Conservation (phyloP, 2,329 filamentous ascomycete species). For the Pestalotiopsis sp. region DNA sequence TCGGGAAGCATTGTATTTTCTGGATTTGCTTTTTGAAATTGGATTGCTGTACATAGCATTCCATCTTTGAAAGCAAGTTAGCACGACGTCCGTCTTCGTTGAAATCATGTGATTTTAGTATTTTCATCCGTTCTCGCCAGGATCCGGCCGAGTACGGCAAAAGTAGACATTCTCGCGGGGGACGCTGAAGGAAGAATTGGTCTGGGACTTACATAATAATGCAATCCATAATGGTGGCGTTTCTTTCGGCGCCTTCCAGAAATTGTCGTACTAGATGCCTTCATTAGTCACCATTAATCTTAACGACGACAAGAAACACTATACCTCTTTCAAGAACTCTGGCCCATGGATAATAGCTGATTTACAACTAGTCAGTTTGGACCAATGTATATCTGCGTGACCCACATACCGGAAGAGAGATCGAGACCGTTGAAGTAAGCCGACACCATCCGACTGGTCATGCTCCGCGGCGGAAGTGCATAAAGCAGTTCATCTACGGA, state of each 20-base stretch:
- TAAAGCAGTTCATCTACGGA: slow-evolving; percentile 35
- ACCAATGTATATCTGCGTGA: too few relatives aligned
- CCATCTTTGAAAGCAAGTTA: slow-evolving; percentile 24
- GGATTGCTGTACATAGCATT: slow-evolving; percentile 44
- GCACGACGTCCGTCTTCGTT: not conserved
- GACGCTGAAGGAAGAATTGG: not conserved
- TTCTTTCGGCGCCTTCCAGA: slow-evolving; percentile 42
- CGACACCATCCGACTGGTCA: slow-evolving; percentile 39
- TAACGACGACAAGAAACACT: not conserved
- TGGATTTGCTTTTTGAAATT: slow-evolving; percentile 19
- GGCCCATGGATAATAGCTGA: slow-evolving; percentile 26
- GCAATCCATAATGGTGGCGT: slow-evolving; percentile 48
- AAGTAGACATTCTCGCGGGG: not conserved
- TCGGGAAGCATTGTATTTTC: slow-evolving; percentile 31
- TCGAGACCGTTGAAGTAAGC: slow-evolving; percentile 40
- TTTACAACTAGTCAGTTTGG: not conserved
- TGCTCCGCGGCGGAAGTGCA: slow-evolving; percentile 33
- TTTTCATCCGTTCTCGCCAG: too few relatives aligned
- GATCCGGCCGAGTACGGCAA: not conserved
- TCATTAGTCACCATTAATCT: not conserved
- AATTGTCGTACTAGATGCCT: slow-evolving; percentile 41
- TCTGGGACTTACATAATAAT: slow-evolving; percentile 36
- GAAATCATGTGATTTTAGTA: too few relatives aligned
- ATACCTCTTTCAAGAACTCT: slow-evolving; percentile 34
- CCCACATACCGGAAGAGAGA: slow-evolving; percentile 26